Percentiles rank a stretch among this genome's conserved stretches.
These are phyloP conservation scores for Limonium bicolor DNA, from an alignment of 148 eudicot genomes.

Conservation along the genomic window DNA sequence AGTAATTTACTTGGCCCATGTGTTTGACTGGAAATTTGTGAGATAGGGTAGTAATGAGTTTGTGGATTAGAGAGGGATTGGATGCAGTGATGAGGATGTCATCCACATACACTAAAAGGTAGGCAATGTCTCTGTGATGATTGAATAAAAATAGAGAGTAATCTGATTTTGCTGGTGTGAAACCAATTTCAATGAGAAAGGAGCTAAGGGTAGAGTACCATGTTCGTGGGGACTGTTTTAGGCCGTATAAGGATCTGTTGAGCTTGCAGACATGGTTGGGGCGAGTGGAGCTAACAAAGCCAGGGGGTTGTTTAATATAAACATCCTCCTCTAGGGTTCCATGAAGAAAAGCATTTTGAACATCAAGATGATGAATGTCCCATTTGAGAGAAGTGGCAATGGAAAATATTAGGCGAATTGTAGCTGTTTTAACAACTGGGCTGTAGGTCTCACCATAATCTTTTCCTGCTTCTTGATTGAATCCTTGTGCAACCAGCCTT, in stretches of 20 bases:
- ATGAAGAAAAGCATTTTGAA: slow-evolving; percentile 3
- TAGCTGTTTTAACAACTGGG: not conserved
- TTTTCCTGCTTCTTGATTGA: not conserved
- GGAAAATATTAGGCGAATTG: not conserved
- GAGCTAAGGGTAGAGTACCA: slow-evolving; percentile 1
- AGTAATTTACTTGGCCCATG: not conserved
- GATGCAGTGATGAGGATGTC: not conserved
- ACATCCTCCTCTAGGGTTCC: not conserved
- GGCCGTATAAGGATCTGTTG: not conserved
- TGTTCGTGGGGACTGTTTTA: not conserved
- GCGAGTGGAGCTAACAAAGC: not conserved
- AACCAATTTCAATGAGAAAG: not conserved
- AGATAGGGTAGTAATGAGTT: not conserved
- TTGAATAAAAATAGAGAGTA: not conserved
- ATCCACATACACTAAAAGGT: not conserved
- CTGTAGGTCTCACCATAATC: not conserved
- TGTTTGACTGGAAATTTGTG: not conserved
- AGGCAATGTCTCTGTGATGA: not conserved
- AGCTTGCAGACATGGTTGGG: slow-evolving; percentile 1
- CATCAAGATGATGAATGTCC: slow-evolving; percentile 2
- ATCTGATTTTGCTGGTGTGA: not conserved
- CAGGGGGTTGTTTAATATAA: slow-evolving; percentile 1
- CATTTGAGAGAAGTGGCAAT: not conserved
- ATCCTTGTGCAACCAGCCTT: not conserved
- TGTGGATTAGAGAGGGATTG: not conserved